Conservation (phyloP, 345 rosid genomes). For the Brassica juncea region DNA sequence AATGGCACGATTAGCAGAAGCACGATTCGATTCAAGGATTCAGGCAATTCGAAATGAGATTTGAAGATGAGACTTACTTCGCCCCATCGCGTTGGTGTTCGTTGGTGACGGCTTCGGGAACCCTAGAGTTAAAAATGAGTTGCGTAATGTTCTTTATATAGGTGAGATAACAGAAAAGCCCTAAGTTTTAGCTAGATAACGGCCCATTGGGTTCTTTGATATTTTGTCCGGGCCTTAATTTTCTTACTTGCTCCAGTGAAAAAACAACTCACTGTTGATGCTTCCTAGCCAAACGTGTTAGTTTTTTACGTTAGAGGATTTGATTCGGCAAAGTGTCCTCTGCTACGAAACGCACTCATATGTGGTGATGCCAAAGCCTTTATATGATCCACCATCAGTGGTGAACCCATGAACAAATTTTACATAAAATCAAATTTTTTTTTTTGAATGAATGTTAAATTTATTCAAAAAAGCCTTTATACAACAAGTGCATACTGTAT, state of each 20-base stretch:
- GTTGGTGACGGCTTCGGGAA: conserved; percentile 1
- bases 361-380: too few species aligned
- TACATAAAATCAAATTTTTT: too few species aligned
- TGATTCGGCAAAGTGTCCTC: too few species aligned
- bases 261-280: too few species aligned
- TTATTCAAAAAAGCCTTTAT: too few species aligned
- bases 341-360: too few species aligned
- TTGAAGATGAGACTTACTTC: conserved; percentile 25
- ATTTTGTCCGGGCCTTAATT: conserved; percentile 7
- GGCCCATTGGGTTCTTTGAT: conserved; percentile 29
- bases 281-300: too few species aligned
- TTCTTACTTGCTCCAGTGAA: conserved; percentile 18
- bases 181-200: conserved; percentile 15
- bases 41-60: background rate
- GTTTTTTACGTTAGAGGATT: too few species aligned
- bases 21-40: background rate
- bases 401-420: too few species aligned
- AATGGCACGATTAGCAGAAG: background rate
- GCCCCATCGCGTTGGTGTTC: conserved; percentile 1
- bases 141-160: background rate
- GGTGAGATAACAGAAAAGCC: background rate
- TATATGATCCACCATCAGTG: too few species aligned
- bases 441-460: too few species aligned
- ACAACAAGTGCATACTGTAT: too few species aligned
- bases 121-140: conserved; percentile 4